Percentiles rank a stretch among this genome's conserved stretches.
phyloP scores from a whole-genome alignment of 768 basidiomycete species.

The Leccinum boreale region DNA sequence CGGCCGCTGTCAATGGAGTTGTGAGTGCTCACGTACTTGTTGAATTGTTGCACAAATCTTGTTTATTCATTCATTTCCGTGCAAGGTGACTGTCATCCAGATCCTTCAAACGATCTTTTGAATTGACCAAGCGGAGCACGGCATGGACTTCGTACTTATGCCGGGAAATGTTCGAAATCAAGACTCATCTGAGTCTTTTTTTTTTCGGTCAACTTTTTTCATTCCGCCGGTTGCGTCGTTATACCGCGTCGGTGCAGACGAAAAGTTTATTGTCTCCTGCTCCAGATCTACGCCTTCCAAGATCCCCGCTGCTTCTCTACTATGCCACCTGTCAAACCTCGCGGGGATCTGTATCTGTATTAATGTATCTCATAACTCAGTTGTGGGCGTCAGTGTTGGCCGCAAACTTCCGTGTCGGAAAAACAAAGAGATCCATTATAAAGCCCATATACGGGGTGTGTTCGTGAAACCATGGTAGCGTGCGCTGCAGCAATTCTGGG shows the following conservation, averaged over 20 bases:
- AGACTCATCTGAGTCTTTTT: not conserved
- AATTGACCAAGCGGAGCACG: constrained; percentile 8
- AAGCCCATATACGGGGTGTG: not conserved
- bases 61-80: not conserved
- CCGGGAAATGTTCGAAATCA: not conserved
- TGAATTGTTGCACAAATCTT: not conserved
- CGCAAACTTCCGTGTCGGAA: constrained; percentile 1
- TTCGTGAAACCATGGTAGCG: constrained; percentile 1
- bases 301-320: constrained; percentile 18
- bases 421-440: not conserved
- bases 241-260: not conserved
- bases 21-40: constrained; percentile 6
- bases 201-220: not conserved
- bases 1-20: constrained; percentile 15
- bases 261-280: constrained; percentile 7
- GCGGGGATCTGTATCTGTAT: not conserved
- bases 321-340: not conserved
- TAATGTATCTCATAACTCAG: constrained; percentile 3
- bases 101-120: constrained; percentile 15
- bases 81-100: not conserved
- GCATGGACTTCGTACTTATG: not conserved
- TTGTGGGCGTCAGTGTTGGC: not conserved
- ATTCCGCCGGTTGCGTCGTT: not conserved
- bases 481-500: constrained; percentile 8
- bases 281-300: constrained; percentile 13